Base-by-base conservation (phyloP, 2,329 filamentous ascomycete genomes). In the Calcarisporium arbuscula region DNA sequence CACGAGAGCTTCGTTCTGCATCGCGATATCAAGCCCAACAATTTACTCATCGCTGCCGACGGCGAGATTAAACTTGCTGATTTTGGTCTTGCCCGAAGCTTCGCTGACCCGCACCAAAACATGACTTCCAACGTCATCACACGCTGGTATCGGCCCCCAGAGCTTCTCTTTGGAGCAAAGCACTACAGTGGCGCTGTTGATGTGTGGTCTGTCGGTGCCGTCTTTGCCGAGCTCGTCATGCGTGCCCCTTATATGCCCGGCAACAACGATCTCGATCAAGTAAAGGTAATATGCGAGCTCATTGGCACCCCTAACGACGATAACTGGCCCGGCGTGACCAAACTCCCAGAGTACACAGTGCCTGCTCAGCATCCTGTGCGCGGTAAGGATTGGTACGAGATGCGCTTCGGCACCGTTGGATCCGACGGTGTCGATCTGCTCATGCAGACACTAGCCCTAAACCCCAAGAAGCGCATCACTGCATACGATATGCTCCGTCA, bases 11-110 rank as follows among this genome's bases (percentile, higher is more conserved):
- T 83, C 50, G 77, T 98, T 14, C 72, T 98, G 19, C 92, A 98
- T 63, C 85, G 92, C 49, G 92, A 98, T 68, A 96, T 98, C 69
- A 98, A 98, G 64, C 90, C 90, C 30, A 96, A 96, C 74, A 98
- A 98, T 66, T 67, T 96, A 61, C 72, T 98, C 40, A 94, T 98
- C 50, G 88, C 88, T 16, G 84, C 86, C 27, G 85, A 95, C 55
- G 90, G 92, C 31, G 85, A 90, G 53, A 79, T 98, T 53, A 96
- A 96, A 60, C 77, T 98, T 32, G 92, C 90, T 22, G 92, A 98
- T 82, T 98, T 98, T 51, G 92, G 92, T 71, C 79, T 98, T 21
- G 92, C 92, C 6, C 73, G 92, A 43, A 77, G 74, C 41, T 95
- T 95, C 57, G 82, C 87, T 7, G 92, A 98, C 57, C 90, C 92